Percentiles rank a stretch among this genome's conserved stretches.
These are phyloP conservation scores for Coniochaeta prunicola DNA, from an alignment of 2,329 filamentous ascomycete genomes.

Conservation along the genomic window DNA sequence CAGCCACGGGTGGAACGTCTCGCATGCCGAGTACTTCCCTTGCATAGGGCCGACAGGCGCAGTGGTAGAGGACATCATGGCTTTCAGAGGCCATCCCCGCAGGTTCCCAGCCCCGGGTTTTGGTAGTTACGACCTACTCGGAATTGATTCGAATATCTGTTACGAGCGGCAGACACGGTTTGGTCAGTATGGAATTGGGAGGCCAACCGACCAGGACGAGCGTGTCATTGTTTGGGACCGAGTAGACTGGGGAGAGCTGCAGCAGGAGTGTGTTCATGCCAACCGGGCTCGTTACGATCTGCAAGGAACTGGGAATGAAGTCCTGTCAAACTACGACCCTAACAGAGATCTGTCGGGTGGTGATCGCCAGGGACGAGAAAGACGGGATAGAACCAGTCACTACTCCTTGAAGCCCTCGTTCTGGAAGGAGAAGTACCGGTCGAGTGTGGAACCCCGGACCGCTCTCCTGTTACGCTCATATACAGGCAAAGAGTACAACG, in stretches of 20 bases:
- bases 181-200: conserved; percentile 53
- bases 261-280: conserved; percentile 55
- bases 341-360: background rate
- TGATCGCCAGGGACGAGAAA: background rate
- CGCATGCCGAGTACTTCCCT: conserved; percentile 51
- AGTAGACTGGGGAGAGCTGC: conserved; percentile 65
- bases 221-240: conserved; percentile 49
- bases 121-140: conserved; percentile 54
- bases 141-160: conserved; percentile 56
- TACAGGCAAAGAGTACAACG: conserved; percentile 66
- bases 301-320: conserved; percentile 33
- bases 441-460: conserved; percentile 45
- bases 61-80: conserved; percentile 52
- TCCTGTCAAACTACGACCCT: conserved; percentile 20
- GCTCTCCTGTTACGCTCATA: conserved; percentile 72
- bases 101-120: conserved; percentile 54
- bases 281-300: conserved; percentile 60
- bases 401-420: background rate
- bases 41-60: conserved; percentile 60
- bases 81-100: conserved; percentile 54
- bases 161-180: conserved; percentile 64
- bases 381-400: background rate
- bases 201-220: conserved; percentile 39
- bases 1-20: conserved; percentile 47
- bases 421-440: background rate